Evolutionary conservation across 176 grass and related monocot species (phyloP).

Genomic region (Juncus inflexus): DNA sequence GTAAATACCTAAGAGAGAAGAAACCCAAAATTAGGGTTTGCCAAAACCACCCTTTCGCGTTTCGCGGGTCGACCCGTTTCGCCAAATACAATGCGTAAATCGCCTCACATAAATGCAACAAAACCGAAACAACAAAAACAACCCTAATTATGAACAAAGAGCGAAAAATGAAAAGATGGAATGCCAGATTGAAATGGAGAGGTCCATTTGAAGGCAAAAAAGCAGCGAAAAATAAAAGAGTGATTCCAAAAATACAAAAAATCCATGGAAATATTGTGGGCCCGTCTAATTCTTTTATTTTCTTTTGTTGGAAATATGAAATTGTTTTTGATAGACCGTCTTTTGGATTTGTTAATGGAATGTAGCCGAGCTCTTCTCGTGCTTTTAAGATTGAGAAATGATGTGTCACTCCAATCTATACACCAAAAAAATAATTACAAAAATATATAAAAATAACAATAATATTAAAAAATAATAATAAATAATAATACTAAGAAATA

Average conservation of each 20-base stretch:
- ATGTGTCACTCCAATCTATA: conserved; percentile 77
- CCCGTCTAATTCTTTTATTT: conserved; percentile 70
- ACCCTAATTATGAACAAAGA: conserved; percentile 38
- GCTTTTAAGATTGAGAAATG: conserved; percentile 86
- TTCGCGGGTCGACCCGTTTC: conserved; percentile 58
- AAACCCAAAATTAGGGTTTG: conserved; percentile 58
- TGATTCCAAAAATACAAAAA: conserved; percentile 30
- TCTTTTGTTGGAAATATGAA: conserved; percentile 62
- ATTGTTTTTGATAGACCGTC: conserved; percentile 61
- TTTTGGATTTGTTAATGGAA: conserved; percentile 55
- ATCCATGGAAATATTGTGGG: conserved; percentile 75
- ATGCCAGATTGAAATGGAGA: conserved; percentile 39
- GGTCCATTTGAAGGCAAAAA: conserved; percentile 59
- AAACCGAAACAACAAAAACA: conserved; percentile 20
- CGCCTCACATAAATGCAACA: conserved; percentile 40
- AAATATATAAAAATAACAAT: neutral
- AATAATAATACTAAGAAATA: neutral
- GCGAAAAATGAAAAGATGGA: conserved; percentile 50
- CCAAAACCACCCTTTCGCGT: conserved; percentile 77
- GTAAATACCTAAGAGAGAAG: conserved; percentile 55
- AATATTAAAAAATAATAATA: neutral
- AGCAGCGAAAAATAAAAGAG: conserved; percentile 45
- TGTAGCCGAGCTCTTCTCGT: conserved; percentile 73
- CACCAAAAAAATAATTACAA: neutral
- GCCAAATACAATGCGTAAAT: conserved; percentile 71